A percentile compares a stretch with the other conserved stretches of the same genome.
Conservation (phyloP, 2,329 filamentous ascomycete genomes). For the Penicillium sclerotigenum region DNA sequence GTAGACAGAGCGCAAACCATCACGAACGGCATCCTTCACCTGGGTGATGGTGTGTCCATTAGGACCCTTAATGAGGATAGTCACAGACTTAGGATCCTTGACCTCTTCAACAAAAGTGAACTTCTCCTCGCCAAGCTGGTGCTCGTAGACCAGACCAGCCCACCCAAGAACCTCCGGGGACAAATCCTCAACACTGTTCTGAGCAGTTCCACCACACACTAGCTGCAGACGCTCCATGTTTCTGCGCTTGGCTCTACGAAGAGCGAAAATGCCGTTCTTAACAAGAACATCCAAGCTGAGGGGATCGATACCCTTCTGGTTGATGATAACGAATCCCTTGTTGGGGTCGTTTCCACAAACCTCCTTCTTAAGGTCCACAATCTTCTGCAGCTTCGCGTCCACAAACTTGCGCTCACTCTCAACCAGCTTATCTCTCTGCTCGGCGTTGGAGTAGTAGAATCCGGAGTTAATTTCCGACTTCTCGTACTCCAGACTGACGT, state of each 20-base stretch:
- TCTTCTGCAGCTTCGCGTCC: slow-evolving; percentile 94
- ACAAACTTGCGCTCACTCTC: slow-evolving; percentile 96
- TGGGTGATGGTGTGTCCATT: slow-evolving; percentile 96
- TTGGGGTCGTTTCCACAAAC: slow-evolving; percentile 89
- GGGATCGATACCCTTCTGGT: slow-evolving; percentile 98
- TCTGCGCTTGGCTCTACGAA: slow-evolving; percentile 90
- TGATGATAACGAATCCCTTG: slow-evolving; percentile 96
- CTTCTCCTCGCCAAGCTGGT: slow-evolving; percentile 97
- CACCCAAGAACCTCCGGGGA: slow-evolving; percentile 85
- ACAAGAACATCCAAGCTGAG: slow-evolving; percentile 91
- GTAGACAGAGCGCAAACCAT: slow-evolving; percentile 93
- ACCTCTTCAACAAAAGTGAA: slow-evolving; percentile 98
- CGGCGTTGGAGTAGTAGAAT: slow-evolving; percentile 97
- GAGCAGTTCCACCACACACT: slow-evolving; percentile 82
- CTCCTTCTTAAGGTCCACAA: slow-evolving; percentile 96
- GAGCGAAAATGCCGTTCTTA: slow-evolving; percentile 95
- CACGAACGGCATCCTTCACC: slow-evolving; percentile 92
- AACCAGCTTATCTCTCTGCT: slow-evolving; percentile 95
- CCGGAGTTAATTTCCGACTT: slow-evolving; percentile 99
- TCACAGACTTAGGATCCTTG: slow-evolving; percentile 97
- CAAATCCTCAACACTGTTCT: slow-evolving; percentile 95
- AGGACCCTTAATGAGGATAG: slow-evolving; percentile 94
- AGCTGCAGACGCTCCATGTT: slow-evolving; percentile 99
- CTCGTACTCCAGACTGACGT: slow-evolving; percentile 96
- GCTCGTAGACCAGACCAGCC: slow-evolving; percentile 95